Conservation (phyloP, 805 yeast species). For the Hanseniaspora lindneri region DNA sequence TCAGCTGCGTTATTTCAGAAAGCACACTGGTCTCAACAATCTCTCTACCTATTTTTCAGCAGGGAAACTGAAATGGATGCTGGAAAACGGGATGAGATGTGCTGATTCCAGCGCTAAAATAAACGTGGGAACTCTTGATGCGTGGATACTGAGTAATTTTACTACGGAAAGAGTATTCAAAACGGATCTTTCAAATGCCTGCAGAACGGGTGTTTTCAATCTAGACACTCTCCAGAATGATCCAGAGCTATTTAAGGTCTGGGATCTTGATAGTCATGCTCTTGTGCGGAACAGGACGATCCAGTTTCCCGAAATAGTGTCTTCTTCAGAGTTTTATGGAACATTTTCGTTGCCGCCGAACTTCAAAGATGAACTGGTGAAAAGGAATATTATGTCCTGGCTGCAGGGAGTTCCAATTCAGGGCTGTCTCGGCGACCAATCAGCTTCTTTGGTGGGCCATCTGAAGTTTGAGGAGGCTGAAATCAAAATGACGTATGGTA, state of each 20-base stretch:
- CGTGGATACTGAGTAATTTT: conserved; percentile 82
- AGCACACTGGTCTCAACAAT: conserved; percentile 72
- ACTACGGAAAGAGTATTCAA: conserved; percentile 59
- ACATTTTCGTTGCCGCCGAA: neutral
- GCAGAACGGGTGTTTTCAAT: conserved; percentile 83
- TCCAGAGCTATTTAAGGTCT: conserved; percentile 57
- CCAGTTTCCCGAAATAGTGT: conserved; percentile 40
- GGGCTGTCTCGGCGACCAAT: conserved; percentile 90
- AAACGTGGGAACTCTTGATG: conserved; percentile 80
- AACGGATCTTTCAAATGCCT: conserved; percentile 84
- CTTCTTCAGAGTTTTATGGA: conserved; percentile 72
- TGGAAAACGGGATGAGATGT: conserved; percentile 63
- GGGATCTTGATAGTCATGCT: conserved; percentile 39
- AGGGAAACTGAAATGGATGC: conserved; percentile 76
- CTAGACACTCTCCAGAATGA: conserved; percentile 66
- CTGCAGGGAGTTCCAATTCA: conserved; percentile 55
- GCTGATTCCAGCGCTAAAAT: conserved; percentile 62
- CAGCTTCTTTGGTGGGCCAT: conserved; percentile 88
- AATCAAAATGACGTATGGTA: conserved; percentile 93
- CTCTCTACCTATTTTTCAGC: conserved; percentile 81
- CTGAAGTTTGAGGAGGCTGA: conserved; percentile 71
- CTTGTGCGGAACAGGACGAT: neutral
- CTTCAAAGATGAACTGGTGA: conserved; percentile 37
- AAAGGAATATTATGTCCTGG: conserved; percentile 26
- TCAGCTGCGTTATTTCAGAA: conserved; percentile 44